Conservation (phyloP, 2,329 filamentous ascomycete genomes). For the Hymenotorrendiella dingleyae region DNA sequence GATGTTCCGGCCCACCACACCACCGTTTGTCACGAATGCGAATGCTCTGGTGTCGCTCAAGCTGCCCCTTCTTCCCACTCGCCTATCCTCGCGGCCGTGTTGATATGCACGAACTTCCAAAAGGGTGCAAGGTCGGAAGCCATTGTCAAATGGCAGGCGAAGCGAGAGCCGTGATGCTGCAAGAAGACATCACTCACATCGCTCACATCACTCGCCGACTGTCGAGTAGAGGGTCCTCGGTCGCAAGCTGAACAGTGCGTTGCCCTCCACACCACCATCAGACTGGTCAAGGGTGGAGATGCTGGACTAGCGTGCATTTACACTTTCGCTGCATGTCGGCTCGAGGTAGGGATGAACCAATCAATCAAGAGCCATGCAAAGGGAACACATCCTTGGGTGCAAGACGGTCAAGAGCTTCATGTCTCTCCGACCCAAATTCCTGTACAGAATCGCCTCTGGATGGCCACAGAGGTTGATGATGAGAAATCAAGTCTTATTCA, state of each 20-base stretch:
- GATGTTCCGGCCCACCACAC: background rate
- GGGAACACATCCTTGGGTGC: no score
- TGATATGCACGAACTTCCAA: background rate
- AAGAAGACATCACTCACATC: background rate
- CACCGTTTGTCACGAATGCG: background rate
- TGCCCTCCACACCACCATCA: background rate
- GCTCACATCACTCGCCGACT: background rate
- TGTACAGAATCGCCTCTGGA: no score
- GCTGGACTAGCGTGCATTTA: no score
- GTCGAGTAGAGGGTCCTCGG: background rate
- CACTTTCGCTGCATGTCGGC: no score
- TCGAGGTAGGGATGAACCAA: no score
- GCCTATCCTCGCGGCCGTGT: no score
- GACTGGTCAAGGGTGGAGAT: no score
- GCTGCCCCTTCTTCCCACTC: background rate
- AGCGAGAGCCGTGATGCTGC: background rate
- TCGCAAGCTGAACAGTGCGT: background rate
- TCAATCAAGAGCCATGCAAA: no score
- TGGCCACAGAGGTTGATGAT: no score
- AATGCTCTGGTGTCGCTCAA: background rate
- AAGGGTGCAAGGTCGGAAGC: background rate
- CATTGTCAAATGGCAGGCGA: constrained; percentile 1
- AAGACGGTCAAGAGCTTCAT: no score
- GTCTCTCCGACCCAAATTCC: no score
- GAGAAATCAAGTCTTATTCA: no score